A percentile compares a stretch with the other conserved stretches of the same genome.
Conservation (phyloP, 495 filamentous ascomycete genomes). For the Aspergillus sclerotioniger region DNA sequence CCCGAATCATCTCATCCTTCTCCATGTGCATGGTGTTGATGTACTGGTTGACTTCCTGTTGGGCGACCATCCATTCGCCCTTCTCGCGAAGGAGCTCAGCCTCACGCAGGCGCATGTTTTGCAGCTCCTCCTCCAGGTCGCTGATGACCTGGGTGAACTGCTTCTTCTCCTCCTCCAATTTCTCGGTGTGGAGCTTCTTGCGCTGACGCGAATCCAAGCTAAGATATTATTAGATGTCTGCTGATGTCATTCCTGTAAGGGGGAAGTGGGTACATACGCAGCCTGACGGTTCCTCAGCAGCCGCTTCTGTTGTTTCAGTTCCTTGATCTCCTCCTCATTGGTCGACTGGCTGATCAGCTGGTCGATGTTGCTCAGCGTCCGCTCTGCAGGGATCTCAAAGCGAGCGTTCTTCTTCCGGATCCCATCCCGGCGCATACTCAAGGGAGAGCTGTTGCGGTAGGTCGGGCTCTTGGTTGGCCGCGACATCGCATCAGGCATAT, state of each 20-base stretch:
- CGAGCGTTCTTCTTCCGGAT: slow-evolving; percentile 99
- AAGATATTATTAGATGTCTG: slow-evolving; percentile 33
- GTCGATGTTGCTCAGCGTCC: slow-evolving; percentile 93
- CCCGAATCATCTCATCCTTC: slow-evolving; percentile 86
- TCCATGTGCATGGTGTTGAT: slow-evolving; percentile 75
- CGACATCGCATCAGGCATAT: slow-evolving; percentile 56
- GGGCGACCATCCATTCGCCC: slow-evolving; percentile 62
- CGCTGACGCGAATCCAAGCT: slow-evolving; percentile 95
- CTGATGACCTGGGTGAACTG: slow-evolving; percentile 71
- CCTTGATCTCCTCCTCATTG: slow-evolving; percentile 94
- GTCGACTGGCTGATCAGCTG: slow-evolving; percentile 81
- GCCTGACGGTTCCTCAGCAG: slow-evolving; percentile 93
- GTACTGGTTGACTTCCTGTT: slow-evolving; percentile 70
- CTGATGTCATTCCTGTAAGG: slow-evolving; percentile 12
- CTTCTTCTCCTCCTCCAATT: slow-evolving; percentile 96
- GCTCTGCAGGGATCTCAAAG: slow-evolving; percentile 94
- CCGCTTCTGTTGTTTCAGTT: slow-evolving; percentile 97
- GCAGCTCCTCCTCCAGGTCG: slow-evolving; percentile 76
- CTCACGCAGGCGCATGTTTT: slow-evolving; percentile 52
- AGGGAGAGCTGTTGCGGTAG: slow-evolving; percentile 76
- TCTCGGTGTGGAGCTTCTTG: slow-evolving; percentile 98
- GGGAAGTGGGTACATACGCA: slow-evolving; percentile 62
- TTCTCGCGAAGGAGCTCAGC: slow-evolving; percentile 64
- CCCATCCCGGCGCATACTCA: slow-evolving; percentile 74
- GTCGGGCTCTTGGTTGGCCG: slow-evolving; percentile 74